Percentiles rank a stretch among this genome's conserved stretches.
Evolutionary conservation across 805 yeast species (phyloP).

Genomic region (Schizosaccharomyces pombe): DNA sequence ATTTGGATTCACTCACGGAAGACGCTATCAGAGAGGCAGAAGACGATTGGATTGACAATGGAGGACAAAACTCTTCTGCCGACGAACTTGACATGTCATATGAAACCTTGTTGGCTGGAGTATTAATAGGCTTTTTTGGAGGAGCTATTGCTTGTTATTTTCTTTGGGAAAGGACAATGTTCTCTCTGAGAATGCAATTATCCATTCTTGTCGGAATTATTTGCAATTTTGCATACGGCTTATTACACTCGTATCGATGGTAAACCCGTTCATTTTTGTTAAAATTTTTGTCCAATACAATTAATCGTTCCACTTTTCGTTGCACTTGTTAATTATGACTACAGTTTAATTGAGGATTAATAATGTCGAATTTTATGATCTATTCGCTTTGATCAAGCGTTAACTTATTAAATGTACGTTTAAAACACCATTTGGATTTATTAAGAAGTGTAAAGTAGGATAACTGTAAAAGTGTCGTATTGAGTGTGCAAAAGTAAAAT

Average conservation of each 20-base stretch:
- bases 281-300: too few species aligned
- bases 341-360: too few species aligned
- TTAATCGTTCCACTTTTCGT: too few species aligned
- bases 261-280: too few species aligned
- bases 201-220: not conserved
- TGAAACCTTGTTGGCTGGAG: conserved; percentile 40
- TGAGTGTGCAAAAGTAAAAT: too few species aligned
- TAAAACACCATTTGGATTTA: too few species aligned
- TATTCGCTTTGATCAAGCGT: too few species aligned
- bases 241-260: not conserved
- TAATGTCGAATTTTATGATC: too few species aligned
- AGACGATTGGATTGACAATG: conserved; percentile 17
- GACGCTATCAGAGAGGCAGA: conserved; percentile 18
- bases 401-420: too few species aligned
- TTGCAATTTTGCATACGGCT: not conserved
- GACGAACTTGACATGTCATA: conserved; percentile 24
- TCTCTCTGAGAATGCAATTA: not conserved
- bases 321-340: too few species aligned
- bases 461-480: too few species aligned
- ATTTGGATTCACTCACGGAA: conserved; percentile 20
- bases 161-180: not conserved
- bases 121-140: conserved; percentile 41
- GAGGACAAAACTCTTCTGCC: conserved; percentile 12
- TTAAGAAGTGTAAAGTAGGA: too few species aligned
- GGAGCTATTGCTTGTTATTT: not conserved